These are phyloP conservation scores for Phytophthora europaea DNA, from an alignment of 352 stramenopile species.

Conservation along the genomic window DNA sequence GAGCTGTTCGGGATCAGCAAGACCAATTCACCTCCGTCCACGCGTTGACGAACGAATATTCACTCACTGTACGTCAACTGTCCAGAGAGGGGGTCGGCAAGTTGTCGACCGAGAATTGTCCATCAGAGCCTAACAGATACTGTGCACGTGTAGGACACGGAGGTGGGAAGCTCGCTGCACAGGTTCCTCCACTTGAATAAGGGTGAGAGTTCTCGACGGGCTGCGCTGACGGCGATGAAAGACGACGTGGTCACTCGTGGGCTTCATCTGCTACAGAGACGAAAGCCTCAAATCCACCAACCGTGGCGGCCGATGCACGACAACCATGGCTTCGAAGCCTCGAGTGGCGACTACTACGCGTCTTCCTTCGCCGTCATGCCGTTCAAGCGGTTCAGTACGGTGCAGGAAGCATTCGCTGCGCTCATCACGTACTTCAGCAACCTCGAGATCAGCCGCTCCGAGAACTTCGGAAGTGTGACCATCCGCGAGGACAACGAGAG, in stretches of 20 bases:
- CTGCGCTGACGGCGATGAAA: slow-evolving; percentile 42
- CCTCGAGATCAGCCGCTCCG: slow-evolving; percentile 50
- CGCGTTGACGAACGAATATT: slow-evolving; percentile 40
- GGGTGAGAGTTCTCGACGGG: slow-evolving; percentile 30
- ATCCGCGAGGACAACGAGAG: slow-evolving; percentile 49
- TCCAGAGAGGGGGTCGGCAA: background rate
- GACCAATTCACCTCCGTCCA: slow-evolving; percentile 42
- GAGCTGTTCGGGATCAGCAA: slow-evolving; percentile 31
- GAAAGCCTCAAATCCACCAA: slow-evolving; percentile 44
- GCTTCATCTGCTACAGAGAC: slow-evolving; percentile 40
- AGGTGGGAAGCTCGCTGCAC: slow-evolving; percentile 34
- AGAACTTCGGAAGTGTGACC: slow-evolving; percentile 48
- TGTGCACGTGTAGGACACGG: slow-evolving; percentile 11
- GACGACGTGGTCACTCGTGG: slow-evolving; percentile 42
- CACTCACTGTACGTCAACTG: slow-evolving; percentile 29
- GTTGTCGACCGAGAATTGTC: background rate
- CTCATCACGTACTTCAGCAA: slow-evolving; percentile 40
- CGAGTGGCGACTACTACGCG: slow-evolving; percentile 34
- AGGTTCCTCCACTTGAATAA: slow-evolving; percentile 50
- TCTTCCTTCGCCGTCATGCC: slow-evolving; percentile 43
- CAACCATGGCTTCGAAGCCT: slow-evolving; percentile 35
- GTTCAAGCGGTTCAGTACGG: slow-evolving; percentile 41
- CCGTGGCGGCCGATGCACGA: slow-evolving; percentile 30
- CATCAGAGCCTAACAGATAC: background rate
- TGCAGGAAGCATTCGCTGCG: slow-evolving; percentile 44